These are phyloP conservation scores for Hansenula lynferdii DNA, from an alignment of 1,139 yeast genomes.

Conservation along the genomic window DNA sequence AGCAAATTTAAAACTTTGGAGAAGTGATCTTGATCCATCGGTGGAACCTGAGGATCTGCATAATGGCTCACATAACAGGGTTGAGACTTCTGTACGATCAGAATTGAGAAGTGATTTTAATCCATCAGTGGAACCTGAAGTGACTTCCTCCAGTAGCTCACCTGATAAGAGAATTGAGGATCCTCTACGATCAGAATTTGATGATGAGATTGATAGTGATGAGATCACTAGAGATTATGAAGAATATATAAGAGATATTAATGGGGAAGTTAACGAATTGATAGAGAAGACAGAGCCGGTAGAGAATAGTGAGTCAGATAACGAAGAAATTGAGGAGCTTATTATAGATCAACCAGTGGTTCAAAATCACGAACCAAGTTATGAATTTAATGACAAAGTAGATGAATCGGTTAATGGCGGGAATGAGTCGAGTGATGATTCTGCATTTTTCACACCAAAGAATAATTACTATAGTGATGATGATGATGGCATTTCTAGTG, in stretches of 20 bases:
- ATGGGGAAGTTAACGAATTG: neutral
- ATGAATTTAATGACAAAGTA: neutral
- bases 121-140: too few species aligned
- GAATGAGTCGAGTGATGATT: neutral
- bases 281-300: neutral
- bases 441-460: neutral
- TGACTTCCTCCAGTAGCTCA: too few species aligned
- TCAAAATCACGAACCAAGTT: neutral
- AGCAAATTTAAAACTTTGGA: too few species aligned
- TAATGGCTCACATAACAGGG: too few species aligned
- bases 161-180: too few species aligned
- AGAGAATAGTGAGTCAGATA: neutral
- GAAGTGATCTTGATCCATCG: too few species aligned
- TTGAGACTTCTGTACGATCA: too few species aligned
- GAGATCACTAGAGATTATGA: conserved; percentile 12
- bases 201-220: conserved; percentile 39
- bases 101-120: too few species aligned
- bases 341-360: neutral
- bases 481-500: too few species aligned
- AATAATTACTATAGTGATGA: too few species aligned
- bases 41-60: too few species aligned
- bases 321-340: neutral
- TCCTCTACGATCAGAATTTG: conserved; percentile 40
- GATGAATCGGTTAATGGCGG: neutral
- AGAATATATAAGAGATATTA: too few species aligned